Conservation (phyloP, 176 grass and related monocot genomes). For the Carex myosuroides region DNA sequence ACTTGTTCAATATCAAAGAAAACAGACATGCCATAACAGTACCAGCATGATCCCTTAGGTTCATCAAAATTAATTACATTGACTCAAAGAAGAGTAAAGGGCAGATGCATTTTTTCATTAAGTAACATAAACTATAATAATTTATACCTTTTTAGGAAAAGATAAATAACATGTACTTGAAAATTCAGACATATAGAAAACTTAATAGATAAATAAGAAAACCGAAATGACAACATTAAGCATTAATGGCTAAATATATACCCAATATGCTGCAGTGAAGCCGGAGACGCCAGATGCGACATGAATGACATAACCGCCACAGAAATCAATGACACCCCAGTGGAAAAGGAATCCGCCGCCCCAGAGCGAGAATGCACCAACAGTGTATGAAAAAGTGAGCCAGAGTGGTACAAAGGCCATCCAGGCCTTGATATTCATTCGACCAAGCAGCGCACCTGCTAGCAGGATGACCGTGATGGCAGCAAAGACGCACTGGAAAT, state of each 20-base stretch:
- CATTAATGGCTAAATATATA: background rate
- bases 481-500: conserved; percentile 71
- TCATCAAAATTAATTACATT: background rate
- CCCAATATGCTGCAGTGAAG: conserved; percentile 59
- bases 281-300: conserved; percentile 52
- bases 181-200: background rate
- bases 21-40: too few relatives aligned
- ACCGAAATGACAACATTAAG: background rate
- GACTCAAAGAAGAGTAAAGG: background rate
- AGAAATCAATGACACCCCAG: conserved; percentile 73
- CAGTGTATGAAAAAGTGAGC: conserved; percentile 84
- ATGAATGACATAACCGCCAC: conserved; percentile 75
- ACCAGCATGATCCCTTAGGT: background rate
- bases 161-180: background rate
- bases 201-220: background rate
- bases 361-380: conserved; percentile 76
- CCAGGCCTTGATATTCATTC: conserved; percentile 71
- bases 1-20: background rate
- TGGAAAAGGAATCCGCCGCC: conserved; percentile 67
- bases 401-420: conserved; percentile 76
- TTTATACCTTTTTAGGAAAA: background rate
- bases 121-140: background rate
- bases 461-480: conserved; percentile 56
- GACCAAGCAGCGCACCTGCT: conserved; percentile 41
- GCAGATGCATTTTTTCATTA: background rate